Evolutionary conservation across 768 basidiomycete genomes (phyloP).

Genomic region (Tephrocybe sp.): DNA sequence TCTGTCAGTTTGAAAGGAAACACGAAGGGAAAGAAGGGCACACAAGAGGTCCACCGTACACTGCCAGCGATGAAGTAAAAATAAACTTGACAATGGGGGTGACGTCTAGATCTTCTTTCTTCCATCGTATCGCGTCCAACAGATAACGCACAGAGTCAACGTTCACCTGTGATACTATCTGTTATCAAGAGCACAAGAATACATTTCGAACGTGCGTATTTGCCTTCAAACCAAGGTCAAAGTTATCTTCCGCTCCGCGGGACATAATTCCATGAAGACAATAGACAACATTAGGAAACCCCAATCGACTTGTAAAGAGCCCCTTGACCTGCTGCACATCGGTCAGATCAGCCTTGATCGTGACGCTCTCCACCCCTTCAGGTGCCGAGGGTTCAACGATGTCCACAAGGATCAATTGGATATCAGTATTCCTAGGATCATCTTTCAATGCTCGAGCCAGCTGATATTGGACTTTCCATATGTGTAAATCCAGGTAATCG

Average conservation of each 20-base stretch:
- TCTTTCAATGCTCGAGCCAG: conserved; percentile 31
- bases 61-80: conserved; percentile 57
- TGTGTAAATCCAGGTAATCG: background rate
- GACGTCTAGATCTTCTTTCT: conserved; percentile 21
- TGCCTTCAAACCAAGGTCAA: conserved; percentile 54
- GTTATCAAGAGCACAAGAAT: background rate
- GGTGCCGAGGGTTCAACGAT: conserved; percentile 39
- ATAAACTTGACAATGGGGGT: conserved; percentile 46
- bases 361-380: conserved; percentile 24
- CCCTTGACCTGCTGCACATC: conserved; percentile 30
- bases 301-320: conserved; percentile 37
- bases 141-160: conserved; percentile 51
- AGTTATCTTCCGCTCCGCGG: conserved; percentile 57
- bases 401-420: conserved; percentile 50
- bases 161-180: conserved; percentile 40
- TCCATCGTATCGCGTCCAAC: conserved; percentile 34
- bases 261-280: conserved; percentile 63
- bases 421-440: conserved; percentile 33
- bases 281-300: conserved; percentile 42
- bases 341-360: conserved; percentile 41
- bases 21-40: conserved; percentile 3
- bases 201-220: background rate
- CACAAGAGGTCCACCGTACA: conserved; percentile 55
- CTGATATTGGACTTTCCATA: conserved; percentile 23
- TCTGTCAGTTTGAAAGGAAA: background rate